Evolutionary conservation across 108 stramenopile genomes (phyloP).

Genomic region (Thalassiosira profunda): DNA sequence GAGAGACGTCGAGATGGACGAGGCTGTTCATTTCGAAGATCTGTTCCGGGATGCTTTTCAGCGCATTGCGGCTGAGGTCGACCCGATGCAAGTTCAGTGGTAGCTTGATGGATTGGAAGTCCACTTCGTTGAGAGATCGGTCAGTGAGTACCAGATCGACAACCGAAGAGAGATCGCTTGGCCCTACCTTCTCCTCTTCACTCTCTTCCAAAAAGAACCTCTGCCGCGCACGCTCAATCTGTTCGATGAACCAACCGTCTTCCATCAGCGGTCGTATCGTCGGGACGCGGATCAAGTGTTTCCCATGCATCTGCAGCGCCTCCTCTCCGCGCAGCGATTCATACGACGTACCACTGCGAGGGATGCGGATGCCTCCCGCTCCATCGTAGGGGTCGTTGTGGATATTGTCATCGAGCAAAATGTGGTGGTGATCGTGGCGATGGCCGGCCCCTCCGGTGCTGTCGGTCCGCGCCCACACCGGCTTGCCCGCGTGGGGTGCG

Average conservation of each 20-base stretch:
- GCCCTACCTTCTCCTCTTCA: too few species aligned
- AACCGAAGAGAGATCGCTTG: too few species aligned
- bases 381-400: slow-evolving; percentile 75
- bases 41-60: slow-evolving; percentile 31
- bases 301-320: slow-evolving; percentile 62
- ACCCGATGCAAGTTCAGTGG: slow-evolving; percentile 11
- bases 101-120: too few species aligned
- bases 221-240: slow-evolving; percentile 64
- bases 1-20: slow-evolving; percentile 40
- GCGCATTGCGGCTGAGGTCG: slow-evolving; percentile 53
- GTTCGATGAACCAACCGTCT: slow-evolving; percentile 73
- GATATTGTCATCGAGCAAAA: slow-evolving; percentile 92
- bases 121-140: too few species aligned
- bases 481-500: slow-evolving; percentile 83
- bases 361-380: slow-evolving; percentile 73
- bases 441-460: background rate
- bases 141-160: too few species aligned
- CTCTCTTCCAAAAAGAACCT: too few species aligned
- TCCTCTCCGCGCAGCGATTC: slow-evolving; percentile 49
- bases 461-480: slow-evolving; percentile 72
- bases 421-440: slow-evolving; percentile 65
- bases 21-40: slow-evolving; percentile 28
- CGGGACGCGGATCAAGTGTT: slow-evolving; percentile 82
- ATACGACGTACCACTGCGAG: slow-evolving; percentile 13
- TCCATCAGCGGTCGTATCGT: slow-evolving; percentile 79